Evolutionary conservation across 2,329 filamentous ascomycete genomes (phyloP).

Genomic region (Diaporthe vexans): DNA sequence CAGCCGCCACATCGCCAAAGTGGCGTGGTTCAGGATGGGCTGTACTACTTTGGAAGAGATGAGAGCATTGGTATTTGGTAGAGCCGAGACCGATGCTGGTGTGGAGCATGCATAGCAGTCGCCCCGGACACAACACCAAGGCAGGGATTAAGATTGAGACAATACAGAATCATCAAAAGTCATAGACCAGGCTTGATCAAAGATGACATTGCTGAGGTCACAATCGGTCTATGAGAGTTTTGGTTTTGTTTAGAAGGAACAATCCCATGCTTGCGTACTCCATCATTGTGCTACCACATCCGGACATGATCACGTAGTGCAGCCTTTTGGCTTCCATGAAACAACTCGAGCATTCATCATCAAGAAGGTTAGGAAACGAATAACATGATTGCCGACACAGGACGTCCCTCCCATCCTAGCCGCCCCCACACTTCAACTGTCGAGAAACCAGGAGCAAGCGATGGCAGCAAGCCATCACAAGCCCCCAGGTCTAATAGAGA

Average conservation of each 20-base stretch:
- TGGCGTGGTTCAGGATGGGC: constrained; percentile 1
- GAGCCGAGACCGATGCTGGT: background rate
- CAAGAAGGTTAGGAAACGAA: constrained; percentile 17
- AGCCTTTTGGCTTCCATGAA: constrained; percentile 9
- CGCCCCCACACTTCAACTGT: constrained; percentile 59
- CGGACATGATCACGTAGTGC: constrained; percentile 1
- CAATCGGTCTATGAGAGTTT: constrained; percentile 5
- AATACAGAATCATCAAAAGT: constrained; percentile 31
- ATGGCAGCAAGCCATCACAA: background rate
- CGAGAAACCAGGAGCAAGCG: constrained; percentile 50
- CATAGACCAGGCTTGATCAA: background rate
- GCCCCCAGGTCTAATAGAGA: constrained; percentile 65
- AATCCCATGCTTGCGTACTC: constrained; percentile 1
- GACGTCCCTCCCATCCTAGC: constrained; percentile 75
- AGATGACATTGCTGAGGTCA: background rate
- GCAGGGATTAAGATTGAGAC: constrained; percentile 20
- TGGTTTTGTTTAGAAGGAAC: background rate
- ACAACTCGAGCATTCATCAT: constrained; percentile 25
- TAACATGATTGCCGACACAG: constrained; percentile 35
- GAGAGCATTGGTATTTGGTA: background rate
- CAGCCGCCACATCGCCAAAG: background rate
- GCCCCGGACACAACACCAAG: background rate
- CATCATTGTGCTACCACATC: constrained; percentile 9
- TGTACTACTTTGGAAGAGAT: background rate
- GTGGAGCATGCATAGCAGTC: constrained; percentile 1